phyloP scores from a whole-genome alignment of 2,329 filamentous ascomycete genomes.

The Orbilia ellipsospora region DNA sequence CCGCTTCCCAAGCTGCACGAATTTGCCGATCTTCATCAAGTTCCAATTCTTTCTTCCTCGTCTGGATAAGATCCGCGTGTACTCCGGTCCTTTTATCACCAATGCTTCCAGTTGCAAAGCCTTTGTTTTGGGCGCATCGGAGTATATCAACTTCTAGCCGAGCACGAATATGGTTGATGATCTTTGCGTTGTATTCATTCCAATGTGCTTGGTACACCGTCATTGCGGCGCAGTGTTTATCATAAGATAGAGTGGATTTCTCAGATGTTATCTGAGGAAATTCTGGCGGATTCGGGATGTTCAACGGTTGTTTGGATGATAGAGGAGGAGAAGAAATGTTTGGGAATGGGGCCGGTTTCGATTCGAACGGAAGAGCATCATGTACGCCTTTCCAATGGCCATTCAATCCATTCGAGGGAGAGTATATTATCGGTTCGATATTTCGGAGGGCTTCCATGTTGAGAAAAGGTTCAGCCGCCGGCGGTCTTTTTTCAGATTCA shows the following conservation, averaged over 20 bases:
- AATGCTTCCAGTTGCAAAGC: constrained; percentile 43
- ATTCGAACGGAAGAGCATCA: constrained; percentile 45
- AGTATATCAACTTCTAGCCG: constrained; percentile 42
- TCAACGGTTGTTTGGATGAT: neutral
- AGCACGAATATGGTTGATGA: constrained; percentile 42
- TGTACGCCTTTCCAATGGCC: constrained; percentile 30
- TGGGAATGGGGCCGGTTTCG: constrained; percentile 24
- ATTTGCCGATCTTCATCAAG: constrained; percentile 43
- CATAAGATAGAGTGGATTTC: constrained; percentile 22
- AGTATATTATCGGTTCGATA: constrained; percentile 40
- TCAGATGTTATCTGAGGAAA: constrained; percentile 8
- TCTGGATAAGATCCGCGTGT: constrained; percentile 33
- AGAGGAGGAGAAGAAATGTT: constrained; percentile 19
- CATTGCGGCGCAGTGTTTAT: constrained; percentile 41
- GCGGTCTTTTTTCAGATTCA: neutral
- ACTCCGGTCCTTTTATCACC: constrained; percentile 20
- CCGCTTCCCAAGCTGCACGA: constrained; percentile 24
- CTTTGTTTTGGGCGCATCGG: constrained; percentile 47
- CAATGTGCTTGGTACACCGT: constrained; percentile 50
- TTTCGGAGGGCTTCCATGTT: constrained; percentile 27
- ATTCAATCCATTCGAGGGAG: constrained; percentile 31
- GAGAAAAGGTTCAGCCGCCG: neutral
- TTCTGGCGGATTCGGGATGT: constrained; percentile 23
- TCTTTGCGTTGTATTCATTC: constrained; percentile 52
- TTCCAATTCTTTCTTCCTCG: constrained; percentile 25